These are phyloP conservation scores for Ceriops tagal DNA, from an alignment of 345 rosid genomes.

Conservation along the genomic window DNA sequence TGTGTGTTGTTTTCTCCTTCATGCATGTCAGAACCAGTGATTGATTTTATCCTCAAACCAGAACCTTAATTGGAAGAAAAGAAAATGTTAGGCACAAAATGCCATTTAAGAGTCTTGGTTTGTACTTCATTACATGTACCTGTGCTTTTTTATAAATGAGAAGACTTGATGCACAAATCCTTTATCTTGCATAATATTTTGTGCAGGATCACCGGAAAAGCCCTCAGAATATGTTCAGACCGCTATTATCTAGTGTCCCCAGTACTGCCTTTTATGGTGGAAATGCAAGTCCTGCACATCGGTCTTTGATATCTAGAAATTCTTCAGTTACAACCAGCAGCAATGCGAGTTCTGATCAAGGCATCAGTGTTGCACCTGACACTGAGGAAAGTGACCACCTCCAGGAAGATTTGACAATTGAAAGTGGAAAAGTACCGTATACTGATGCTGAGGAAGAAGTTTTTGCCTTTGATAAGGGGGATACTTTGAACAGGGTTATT, in stretches of 20 bases:
- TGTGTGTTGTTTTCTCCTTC: neutral
- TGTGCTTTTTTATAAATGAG: constrained; percentile 2
- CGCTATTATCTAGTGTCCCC: constrained; percentile 94
- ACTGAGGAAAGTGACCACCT: constrained; percentile 48
- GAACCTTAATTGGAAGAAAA: too few relatives aligned
- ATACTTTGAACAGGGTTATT: constrained; percentile 38
- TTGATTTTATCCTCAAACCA: too few relatives aligned
- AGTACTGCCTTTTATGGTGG: constrained; percentile 78
- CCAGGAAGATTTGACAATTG: constrained; percentile 40
- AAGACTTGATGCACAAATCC: constrained; percentile 12
- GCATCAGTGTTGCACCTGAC: constrained; percentile 44
- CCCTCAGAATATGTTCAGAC: constrained; percentile 97
- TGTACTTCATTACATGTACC: neutral
- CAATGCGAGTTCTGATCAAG: constrained; percentile 64
- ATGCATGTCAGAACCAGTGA: too few relatives aligned
- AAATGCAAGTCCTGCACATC: constrained; percentile 54
- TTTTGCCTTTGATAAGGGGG: constrained; percentile 56
- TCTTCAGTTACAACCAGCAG: constrained; percentile 69
- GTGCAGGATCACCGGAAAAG: constrained; percentile 81
- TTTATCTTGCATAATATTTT: constrained; percentile 20
- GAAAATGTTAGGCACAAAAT: too few relatives aligned
- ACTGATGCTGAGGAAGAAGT: constrained; percentile 52
- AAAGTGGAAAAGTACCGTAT: constrained; percentile 33
- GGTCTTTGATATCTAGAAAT: constrained; percentile 56
- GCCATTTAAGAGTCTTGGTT: neutral